Evolutionary conservation across 148 eudicot genomes (phyloP).

Genomic region (Vaccinium darrowii): DNA sequence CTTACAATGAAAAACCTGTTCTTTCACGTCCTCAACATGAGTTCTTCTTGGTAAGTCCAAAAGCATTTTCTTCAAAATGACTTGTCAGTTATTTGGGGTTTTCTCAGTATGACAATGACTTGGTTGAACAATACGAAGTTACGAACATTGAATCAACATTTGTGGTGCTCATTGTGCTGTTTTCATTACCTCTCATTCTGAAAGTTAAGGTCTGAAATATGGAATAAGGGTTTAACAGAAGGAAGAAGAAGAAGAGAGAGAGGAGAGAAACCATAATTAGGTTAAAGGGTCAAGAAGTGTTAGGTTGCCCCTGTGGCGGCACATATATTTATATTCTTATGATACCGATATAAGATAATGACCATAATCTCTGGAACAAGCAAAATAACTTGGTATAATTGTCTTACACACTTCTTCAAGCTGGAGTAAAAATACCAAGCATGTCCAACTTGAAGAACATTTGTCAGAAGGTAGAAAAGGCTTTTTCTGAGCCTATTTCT

Average conservation of each 20-base stretch:
- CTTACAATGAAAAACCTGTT: constrained; percentile 95
- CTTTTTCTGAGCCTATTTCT: too few species aligned
- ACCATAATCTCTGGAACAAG: not conserved
- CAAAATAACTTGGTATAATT: not conserved
- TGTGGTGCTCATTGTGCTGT: too few species aligned
- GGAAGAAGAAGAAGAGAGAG: not conserved
- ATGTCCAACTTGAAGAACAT: too few species aligned
- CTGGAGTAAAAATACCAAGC: too few species aligned
- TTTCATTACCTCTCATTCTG: too few species aligned
- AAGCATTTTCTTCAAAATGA: not conserved
- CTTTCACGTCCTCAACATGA: constrained; percentile 98
- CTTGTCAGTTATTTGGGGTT: not conserved
- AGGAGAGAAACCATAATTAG: not conserved
- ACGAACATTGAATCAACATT: too few species aligned
- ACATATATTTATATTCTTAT: not conserved
- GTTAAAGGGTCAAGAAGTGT: not conserved
- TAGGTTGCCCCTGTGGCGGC: not conserved
- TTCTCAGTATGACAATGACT: not conserved
- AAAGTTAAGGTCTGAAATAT: not conserved
- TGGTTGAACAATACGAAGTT: too few species aligned
- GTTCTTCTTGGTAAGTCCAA: constrained; percentile 59
- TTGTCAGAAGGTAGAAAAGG: too few species aligned
- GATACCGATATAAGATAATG: not conserved
- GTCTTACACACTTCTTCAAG: too few species aligned
- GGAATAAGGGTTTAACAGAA: not conserved